Evolutionary conservation across 176 grass and related monocot species (phyloP), one percentile per base, ranked within the genome.

Genomic region (Themeda triandra): DNA sequence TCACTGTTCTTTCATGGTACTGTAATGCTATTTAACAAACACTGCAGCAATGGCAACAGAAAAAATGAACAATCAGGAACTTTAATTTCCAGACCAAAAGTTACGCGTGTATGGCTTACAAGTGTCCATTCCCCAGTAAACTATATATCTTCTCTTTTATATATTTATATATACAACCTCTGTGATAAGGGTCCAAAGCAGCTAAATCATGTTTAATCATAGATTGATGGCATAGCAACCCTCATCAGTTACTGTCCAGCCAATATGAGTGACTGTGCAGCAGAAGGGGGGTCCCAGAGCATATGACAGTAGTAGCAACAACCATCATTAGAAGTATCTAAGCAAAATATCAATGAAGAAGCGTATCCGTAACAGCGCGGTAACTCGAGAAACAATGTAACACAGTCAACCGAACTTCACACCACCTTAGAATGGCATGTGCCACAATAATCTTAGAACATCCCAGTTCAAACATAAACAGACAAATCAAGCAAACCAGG

Each of bases 181-280:
- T 67, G 41, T 39, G 33, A 36, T 69, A 73, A 25, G 58, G 12
- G 32, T 54, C 21, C 77, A 86, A 73, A 73, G 40, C 10, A 86
- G 41, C 60, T 36, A 32, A 39, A 64, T 63, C 67, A 85, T 17
- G 11, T 56, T 56, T 73, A 51, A 48, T 54, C 10, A 62, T 44
- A 40, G 46, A 58, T 13, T 66, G 68, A 73, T 80, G 73, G 19
- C 32, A 12, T 29, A 84, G 68, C 25, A 66, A 41, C 41, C 21
- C 62, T 71, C 66, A 29, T 77, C 73, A 28, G 11, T 41, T 23
- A 42, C 19, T 76, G 54, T 53, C 31, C 6, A 56, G 53, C 10
- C 18, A 77, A 71, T 77, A 42, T 2, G 36, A 39, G 42, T 72
- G 40, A 56, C 14, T 68, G 31, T 39, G 82, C 31, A 64, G 32